phyloP scores from a whole-genome alignment of 1,284 basidiomycete genomes.

The Schizophyllum amplum region DNA sequence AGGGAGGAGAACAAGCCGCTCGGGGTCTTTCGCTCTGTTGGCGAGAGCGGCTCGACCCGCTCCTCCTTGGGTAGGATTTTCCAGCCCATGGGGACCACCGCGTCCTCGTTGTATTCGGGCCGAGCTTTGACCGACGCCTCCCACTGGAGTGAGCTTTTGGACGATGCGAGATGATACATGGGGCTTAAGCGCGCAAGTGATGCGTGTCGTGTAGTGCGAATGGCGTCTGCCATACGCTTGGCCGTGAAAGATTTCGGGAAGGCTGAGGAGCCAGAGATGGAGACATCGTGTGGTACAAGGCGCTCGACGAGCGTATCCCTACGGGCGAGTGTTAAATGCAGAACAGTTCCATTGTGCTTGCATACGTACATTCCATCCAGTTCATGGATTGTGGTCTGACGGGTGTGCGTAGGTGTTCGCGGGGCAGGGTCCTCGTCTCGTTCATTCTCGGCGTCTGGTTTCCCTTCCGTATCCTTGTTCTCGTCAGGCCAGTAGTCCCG shows the following conservation, averaged over 20 bases:
- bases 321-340: conserved; percentile 9
- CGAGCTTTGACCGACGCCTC: conserved; percentile 53
- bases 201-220: conserved; percentile 54
- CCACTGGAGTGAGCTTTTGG: conserved; percentile 68
- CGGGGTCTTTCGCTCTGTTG: conserved; percentile 8
- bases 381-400: not conserved
- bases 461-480: not conserved
- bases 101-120: conserved; percentile 41
- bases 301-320: conserved; percentile 26
- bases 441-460: not conserved
- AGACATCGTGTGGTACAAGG: conserved; percentile 34
- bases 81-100: conserved; percentile 58
- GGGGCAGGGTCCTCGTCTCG: not conserved
- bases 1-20: conserved; percentile 53
- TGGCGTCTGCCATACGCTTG: conserved; percentile 48
- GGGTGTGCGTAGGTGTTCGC: not conserved
- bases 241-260: conserved; percentile 48
- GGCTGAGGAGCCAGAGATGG: conserved; percentile 32
- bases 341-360: conserved; percentile 14
- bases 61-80: conserved; percentile 32
- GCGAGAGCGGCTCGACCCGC: not conserved
- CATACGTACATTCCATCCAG: not conserved
- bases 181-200: conserved; percentile 48
- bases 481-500: conserved; percentile 38
- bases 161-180: conserved; percentile 51